Conservation (phyloP, 768 basidiomycete genomes). For the Leccinum subgranulosum region DNA sequence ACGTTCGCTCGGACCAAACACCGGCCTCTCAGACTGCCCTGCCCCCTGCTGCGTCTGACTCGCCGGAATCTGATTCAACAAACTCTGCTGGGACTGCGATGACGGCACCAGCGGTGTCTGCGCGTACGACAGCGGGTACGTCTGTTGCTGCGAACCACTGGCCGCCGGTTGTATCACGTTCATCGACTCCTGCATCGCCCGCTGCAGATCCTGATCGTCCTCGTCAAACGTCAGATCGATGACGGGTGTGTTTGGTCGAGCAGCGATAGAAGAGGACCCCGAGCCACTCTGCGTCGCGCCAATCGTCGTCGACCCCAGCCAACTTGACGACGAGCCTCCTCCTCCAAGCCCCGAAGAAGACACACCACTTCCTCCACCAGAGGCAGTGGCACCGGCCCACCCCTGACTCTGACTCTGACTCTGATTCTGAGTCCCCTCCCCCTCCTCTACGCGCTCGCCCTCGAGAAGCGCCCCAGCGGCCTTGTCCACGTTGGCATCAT, state of each 20-base stretch:
- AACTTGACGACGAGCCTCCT: neutral
- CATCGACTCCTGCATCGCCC: constrained; percentile 54
- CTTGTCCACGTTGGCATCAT: constrained; percentile 55
- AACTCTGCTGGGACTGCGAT: neutral
- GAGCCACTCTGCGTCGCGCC: neutral
- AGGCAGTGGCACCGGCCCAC: constrained; percentile 1
- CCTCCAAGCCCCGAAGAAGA: neutral
- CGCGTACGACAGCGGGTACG: constrained; percentile 12
- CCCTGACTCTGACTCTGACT: constrained; percentile 14
- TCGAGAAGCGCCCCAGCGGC: constrained; percentile 52
- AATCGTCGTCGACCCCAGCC: neutral
- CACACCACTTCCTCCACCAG: neutral
- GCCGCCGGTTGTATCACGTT: constrained; percentile 27
- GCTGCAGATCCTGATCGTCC: constrained; percentile 46
- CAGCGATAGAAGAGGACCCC: neutral
- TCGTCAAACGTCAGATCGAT: constrained; percentile 66
- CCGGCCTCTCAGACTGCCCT: constrained; percentile 32
- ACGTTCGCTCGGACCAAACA: constrained; percentile 59
- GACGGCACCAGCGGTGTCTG: constrained; percentile 8
- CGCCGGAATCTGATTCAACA: neutral
- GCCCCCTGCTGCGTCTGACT: neutral
- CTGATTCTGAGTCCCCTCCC: neutral
- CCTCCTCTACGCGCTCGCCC: constrained; percentile 46
- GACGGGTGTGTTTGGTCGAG: constrained; percentile 29
- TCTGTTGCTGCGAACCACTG: constrained; percentile 27